Percentiles rank a stretch among this genome's conserved stretches.
These are phyloP conservation scores for Alternaria triticimaculans DNA, from an alignment of 2,329 filamentous ascomycete species.

Conservation along the genomic window DNA sequence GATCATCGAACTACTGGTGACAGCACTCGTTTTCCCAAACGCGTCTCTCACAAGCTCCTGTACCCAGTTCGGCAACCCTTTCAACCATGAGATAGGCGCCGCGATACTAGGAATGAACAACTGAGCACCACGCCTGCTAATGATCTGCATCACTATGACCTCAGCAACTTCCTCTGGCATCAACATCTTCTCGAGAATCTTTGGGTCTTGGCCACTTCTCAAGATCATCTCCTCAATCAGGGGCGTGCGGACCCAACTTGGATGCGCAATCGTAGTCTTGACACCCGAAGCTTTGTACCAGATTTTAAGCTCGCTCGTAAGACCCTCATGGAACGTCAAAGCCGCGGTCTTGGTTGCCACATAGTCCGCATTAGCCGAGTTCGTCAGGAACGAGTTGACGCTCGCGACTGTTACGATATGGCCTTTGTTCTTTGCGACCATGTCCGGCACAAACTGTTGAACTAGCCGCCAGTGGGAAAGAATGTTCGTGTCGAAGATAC, in stretches of 20 bases:
- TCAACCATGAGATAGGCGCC: conserved; percentile 4
- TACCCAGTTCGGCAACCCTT: neutral
- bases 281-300: conserved; percentile 37
- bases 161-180: conserved; percentile 43
- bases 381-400: conserved; percentile 18
- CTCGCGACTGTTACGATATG: conserved; percentile 29
- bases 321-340: conserved; percentile 28
- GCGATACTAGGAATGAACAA: conserved; percentile 29
- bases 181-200: conserved; percentile 31
- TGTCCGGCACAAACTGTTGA: conserved; percentile 27
- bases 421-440: conserved; percentile 27
- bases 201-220: conserved; percentile 32
- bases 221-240: conserved; percentile 34
- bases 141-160: conserved; percentile 48
- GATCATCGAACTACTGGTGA: conserved; percentile 2
- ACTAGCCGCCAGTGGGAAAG: conserved; percentile 23
- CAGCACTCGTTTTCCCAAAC: conserved; percentile 7
- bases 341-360: conserved; percentile 23
- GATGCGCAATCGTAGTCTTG: conserved; percentile 37
- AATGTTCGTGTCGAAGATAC: conserved; percentile 27
- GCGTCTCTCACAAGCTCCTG: conserved; percentile 5
- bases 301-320: conserved; percentile 41
- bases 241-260: conserved; percentile 44
- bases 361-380: conserved; percentile 24
- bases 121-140: conserved; percentile 44